Evolutionary conservation across 78 protist genomes (phyloP).

Genomic region (Ministeria vibrans): DNA sequence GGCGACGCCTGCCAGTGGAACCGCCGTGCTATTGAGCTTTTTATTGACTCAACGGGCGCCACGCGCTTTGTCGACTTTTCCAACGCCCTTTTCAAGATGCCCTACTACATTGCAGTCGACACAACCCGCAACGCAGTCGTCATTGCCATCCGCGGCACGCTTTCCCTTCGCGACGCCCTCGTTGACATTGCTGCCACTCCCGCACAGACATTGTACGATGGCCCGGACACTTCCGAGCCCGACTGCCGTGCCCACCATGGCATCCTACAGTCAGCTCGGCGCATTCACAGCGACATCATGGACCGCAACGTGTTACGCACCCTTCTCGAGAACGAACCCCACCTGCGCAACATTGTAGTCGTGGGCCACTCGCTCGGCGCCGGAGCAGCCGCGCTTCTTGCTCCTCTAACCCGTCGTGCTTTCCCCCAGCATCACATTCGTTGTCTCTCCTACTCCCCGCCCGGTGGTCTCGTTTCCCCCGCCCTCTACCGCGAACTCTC

Average conservation of each 20-base stretch:
- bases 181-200: conserved; percentile 5
- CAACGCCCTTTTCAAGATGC: not conserved
- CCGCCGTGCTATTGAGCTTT: not conserved
- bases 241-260: not conserved
- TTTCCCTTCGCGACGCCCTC: conserved; percentile 7
- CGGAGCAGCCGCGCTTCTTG: conserved; percentile 26
- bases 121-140: not conserved
- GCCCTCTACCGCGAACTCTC: not conserved
- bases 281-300: not conserved
- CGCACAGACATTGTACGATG: not conserved
- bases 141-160: conserved; percentile 29
- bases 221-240: not conserved
- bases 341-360: not conserved
- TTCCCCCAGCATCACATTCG: not conserved
- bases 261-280: not conserved
- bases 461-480: not conserved
- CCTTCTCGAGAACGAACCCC: not conserved
- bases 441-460: conserved; percentile 6
- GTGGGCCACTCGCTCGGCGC: conserved; percentile 45
- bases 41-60: not conserved
- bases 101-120: conserved; percentile 14
- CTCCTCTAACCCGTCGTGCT: not conserved
- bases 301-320: not conserved
- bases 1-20: conserved; percentile 12
- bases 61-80: not conserved